Base-by-base conservation (phyloP, 1,284 basidiomycete species). In the Tilletia caries region DNA sequence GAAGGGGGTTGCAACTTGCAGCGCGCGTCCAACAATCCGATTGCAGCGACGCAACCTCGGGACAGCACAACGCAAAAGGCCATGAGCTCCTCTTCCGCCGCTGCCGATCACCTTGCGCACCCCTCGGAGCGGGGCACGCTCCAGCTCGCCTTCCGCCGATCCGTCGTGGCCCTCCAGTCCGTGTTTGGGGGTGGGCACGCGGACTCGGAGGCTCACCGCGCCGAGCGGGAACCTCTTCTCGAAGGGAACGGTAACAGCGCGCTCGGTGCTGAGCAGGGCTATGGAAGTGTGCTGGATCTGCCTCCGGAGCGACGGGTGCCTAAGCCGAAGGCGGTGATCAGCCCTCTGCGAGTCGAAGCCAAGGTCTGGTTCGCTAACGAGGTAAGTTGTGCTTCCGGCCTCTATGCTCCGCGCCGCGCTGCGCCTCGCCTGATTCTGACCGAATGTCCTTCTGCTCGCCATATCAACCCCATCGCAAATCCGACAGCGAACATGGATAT, bases 401-500 rank as follows among this genome's bases (percentile, higher is more conserved):
- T 50, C 25, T 10, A 41, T 10, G 37, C 8, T 41, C n/a, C n/a
- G n/a, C n/a, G 37, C 20, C 20, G 48, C 48, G 48, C 18, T 50
- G 48, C 37, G 15, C 10, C 10, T 41, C 37, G 37, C 15, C 37
- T 41, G 1, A 41, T 41, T 15, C 37, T 41, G 10, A 41, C 20
- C 20, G 13, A 50, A 13, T 13, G 20, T 25, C 20, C 18, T 25
- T 20, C 54, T 32, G 3, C 25, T 58, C 54, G 25, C 27, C 2
- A 27, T n/a, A 12, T 27, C 8, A 12, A 6, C 54, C 12, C 32
- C 23, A 29, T 18, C 54, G 23, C 27, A 18, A 20, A 13, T 13
- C n/a, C 12, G 1, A 27, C 64, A 77, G 76, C 80, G 81, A 18
- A 82, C 94, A 2, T 96, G 92, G 92, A 88, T 96, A 65, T 88